A percentile compares a stretch with the other conserved stretches of the same genome.
These are phyloP conservation scores for Fusarium virguliforme DNA, from an alignment of 2,329 filamentous ascomycete species.

Conservation along the genomic window DNA sequence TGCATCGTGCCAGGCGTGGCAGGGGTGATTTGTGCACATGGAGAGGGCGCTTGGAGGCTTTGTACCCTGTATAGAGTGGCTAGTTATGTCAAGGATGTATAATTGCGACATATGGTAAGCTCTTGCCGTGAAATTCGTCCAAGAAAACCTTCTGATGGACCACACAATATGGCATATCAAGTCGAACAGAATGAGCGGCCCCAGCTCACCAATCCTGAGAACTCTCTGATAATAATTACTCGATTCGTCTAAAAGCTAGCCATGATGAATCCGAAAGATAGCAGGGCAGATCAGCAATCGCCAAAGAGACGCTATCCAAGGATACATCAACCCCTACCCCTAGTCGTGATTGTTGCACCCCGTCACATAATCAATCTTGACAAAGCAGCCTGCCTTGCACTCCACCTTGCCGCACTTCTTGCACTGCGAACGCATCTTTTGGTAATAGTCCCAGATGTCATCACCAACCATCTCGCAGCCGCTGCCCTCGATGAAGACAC, in stretches of 20 bases:
- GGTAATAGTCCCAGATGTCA: neutral
- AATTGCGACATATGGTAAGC: neutral
- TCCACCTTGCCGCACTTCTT: slow-evolving; percentile 8
- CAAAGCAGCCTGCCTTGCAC: neutral
- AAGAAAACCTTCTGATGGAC: no score
- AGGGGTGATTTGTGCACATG: neutral
- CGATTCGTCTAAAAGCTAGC: neutral
- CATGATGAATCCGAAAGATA: neutral
- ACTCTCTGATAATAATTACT: neutral
- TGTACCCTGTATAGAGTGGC: neutral
- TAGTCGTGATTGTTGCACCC: neutral
- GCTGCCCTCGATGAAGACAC: neutral
- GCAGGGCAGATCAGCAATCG: neutral
- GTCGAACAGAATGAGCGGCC: no score
- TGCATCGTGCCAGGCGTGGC: slow-evolving; percentile 3
- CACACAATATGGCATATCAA: no score
- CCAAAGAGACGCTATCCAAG: neutral
- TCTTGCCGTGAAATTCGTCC: neutral
- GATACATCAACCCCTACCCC: neutral
- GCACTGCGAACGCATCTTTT: neutral
- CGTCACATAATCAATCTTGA: slow-evolving; percentile 11
- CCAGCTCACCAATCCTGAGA: neutral
- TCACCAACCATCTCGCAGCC: neutral
- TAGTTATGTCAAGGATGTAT: neutral
- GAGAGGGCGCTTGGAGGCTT: neutral